Base-by-base conservation (phyloP, 1,139 yeast genomes). In the Wickerhamomyces sp. region DNA sequence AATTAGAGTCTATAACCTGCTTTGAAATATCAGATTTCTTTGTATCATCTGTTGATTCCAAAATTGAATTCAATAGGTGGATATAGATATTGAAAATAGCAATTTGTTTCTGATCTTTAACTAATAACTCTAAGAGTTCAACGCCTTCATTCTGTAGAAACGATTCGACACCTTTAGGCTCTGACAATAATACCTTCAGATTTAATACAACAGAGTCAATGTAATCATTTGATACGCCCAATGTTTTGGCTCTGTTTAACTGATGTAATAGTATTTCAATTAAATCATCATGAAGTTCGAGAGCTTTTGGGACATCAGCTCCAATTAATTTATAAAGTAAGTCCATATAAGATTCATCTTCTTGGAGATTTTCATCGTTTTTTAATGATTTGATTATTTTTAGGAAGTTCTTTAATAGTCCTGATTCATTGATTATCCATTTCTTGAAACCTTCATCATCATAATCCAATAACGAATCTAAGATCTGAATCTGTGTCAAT, bases 111-210 rank as follows among this genome's bases (percentile, higher is more conserved):
- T 12, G n/a, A n/a, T 37, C 35, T 15, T 30, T 30, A n/a, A 37
- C 18, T 7, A 43, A 25, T 5, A 18, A 22, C 9, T 30, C 17
- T n/a, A 41, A 30, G 4, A 40, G 25, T 19, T 42, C 42, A 28
- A 39, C 35, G 4, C 44, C 46, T 39, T 42, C 44, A 33, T 33
- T 16, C 9, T 28, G 20, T 12, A 33, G 16, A n/a, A 36, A 33
- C 12, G 21, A 3, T 14, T 37, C 16, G 13, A 12, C 12, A 3
- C 35, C 38, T 6, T 19, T 18, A 15, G 7, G 13, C 3, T 27
- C 4, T 2, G 30, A 25, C 8, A 38, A 13, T 7, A 41, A 15
- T 1, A 21, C 16, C 3, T 25, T 30, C n/a, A 41, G 12, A 12
- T 38, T 24, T 13, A 22, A 18, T 3, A 28, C 22, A 14, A 26